Percentiles rank a stretch among this genome's conserved stretches.
These are phyloP conservation scores for Puccinia novopanici DNA, from an alignment of 1,284 basidiomycete species.

Conservation along the genomic window DNA sequence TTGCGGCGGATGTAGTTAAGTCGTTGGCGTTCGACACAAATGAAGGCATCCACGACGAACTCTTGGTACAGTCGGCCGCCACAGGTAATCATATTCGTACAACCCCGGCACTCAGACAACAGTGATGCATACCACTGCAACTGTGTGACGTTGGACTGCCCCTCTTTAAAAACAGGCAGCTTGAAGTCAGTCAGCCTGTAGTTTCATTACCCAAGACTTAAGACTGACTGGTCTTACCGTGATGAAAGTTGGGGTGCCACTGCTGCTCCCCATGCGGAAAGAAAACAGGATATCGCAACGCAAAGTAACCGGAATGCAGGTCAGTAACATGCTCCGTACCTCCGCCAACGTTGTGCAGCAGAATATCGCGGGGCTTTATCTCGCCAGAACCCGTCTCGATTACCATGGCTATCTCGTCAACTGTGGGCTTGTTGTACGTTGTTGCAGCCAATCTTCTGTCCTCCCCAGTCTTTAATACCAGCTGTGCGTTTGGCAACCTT, in stretches of 20 bases:
- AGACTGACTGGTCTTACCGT: no score
- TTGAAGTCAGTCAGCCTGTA: no score
- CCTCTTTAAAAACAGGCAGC: no score
- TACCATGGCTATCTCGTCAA: neutral
- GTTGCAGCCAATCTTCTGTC: neutral
- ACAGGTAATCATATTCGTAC: neutral
- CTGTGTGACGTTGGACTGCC: no score
- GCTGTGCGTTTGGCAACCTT: neutral
- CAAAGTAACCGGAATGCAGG: neutral
- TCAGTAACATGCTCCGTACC: neutral
- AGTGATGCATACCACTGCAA: no score
- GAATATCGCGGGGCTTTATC: neutral
- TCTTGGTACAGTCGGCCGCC: neutral
- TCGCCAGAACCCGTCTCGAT: neutral
- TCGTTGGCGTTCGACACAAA: neutral
- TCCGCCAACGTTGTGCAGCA: neutral
- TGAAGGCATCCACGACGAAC: no score
- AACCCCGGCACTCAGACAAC: neutral
- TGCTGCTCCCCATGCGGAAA: no score
- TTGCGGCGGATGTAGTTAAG: neutral
- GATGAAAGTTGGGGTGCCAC: neutral
- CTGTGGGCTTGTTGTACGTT: neutral
- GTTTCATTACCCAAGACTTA: no score
- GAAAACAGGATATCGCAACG: conserved; percentile 17
- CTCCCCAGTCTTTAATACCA: neutral